Percentiles rank a stretch among this genome's conserved stretches.
Conservation (phyloP, 768 basidiomycete species). For the Austroboletus festivus region DNA sequence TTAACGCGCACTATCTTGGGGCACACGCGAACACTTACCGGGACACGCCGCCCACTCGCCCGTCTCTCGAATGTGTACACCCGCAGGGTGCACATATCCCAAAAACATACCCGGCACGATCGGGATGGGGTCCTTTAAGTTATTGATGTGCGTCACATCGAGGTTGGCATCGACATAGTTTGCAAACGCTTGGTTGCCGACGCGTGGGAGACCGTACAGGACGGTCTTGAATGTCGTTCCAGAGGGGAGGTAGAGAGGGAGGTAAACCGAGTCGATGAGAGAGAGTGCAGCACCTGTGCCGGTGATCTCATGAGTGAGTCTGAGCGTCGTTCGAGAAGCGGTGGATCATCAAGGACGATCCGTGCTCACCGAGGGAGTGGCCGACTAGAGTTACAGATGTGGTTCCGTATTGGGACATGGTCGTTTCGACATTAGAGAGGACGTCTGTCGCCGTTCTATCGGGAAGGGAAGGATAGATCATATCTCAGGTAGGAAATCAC, state of each 20-base stretch:
- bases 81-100: conserved; percentile 38
- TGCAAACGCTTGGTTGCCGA: conserved; percentile 58
- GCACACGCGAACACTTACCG: conserved; percentile 23
- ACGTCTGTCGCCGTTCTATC: conserved; percentile 37
- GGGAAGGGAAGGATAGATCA: conserved; percentile 28
- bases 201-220: conserved; percentile 36
- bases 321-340: too few relatives aligned
- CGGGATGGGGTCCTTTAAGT: conserved; percentile 42
- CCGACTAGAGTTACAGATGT: conserved; percentile 42
- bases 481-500: neutral
- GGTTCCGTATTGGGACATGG: conserved; percentile 34
- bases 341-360: neutral
- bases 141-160: conserved; percentile 50
- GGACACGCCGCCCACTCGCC: conserved; percentile 54
- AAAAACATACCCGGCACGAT: conserved; percentile 31
- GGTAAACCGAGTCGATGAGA: conserved; percentile 36
- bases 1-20: neutral
- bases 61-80: conserved; percentile 41
- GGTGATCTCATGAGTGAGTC: neutral
- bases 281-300: conserved; percentile 34
- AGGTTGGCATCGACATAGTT: conserved; percentile 47
- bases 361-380: conserved; percentile 37
- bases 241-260: conserved; percentile 32
- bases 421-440: conserved; percentile 39
- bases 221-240: conserved; percentile 27